Evolutionary conservation across 805 yeast genomes (phyloP).

Genomic region (Saccharomycopsis lassenensis): DNA sequence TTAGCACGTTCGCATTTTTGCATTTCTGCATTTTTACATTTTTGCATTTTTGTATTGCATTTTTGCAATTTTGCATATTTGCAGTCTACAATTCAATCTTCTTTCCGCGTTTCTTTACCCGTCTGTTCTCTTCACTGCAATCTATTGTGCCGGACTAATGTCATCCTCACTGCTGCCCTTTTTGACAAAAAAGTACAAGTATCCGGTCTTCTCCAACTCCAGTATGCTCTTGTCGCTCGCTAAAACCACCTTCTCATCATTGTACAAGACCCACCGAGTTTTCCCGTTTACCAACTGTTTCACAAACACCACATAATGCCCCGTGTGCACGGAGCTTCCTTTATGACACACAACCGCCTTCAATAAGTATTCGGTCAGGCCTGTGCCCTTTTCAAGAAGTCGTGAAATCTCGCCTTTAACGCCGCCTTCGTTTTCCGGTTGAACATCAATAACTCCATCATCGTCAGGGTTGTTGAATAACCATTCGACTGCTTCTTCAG

Average conservation of each 20-base stretch:
- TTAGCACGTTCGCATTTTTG: too few relatives aligned
- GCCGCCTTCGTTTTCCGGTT: conserved; percentile 1
- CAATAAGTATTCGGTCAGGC: conserved; percentile 34
- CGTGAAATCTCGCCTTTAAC: conserved; percentile 2
- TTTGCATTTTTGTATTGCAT: too few relatives aligned
- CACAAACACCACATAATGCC: conserved; percentile 80
- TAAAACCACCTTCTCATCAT: conserved; percentile 78
- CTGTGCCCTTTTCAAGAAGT: too few relatives aligned
- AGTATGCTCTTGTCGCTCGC: conserved; percentile 30
- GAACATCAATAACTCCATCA: conserved; percentile 40
- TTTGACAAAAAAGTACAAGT: conserved; percentile 31
- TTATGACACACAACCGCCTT: conserved; percentile 75
- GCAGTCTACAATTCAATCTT: too few relatives aligned
- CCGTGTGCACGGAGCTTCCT: conserved; percentile 82
- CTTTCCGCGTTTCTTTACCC: too few relatives aligned
- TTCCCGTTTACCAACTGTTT: conserved; percentile 30
- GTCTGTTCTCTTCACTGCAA: too few relatives aligned
- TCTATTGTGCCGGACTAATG: conserved; percentile 2
- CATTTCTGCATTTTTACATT: too few relatives aligned
- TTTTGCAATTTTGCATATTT: too few relatives aligned
- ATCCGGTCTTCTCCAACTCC: conserved; percentile 33
- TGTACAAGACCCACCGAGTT: conserved; percentile 63
- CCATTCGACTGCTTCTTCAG: conserved; percentile 85
- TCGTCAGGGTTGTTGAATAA: conserved; percentile 74
- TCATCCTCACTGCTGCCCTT: conserved; percentile 7